These are phyloP conservation scores for Trametes cubensis DNA, from an alignment of 768 basidiomycete species.

Conservation along the genomic window DNA sequence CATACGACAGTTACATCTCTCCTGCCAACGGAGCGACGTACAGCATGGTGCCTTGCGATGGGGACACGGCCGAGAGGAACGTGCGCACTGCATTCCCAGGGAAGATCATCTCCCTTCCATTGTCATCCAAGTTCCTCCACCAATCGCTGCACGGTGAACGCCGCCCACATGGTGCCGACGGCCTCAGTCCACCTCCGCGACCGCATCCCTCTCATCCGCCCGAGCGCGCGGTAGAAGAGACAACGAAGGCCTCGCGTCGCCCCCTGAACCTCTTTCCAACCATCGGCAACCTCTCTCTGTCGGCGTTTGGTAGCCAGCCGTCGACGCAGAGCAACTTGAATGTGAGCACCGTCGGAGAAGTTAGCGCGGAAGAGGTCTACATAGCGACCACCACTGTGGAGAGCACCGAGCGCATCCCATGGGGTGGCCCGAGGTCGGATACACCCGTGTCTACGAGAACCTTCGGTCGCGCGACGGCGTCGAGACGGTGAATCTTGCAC, in stretches of 20 bases:
- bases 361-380: neutral
- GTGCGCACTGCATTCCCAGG: neutral
- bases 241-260: neutral
- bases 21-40: neutral
- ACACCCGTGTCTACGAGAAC: conserved; percentile 19
- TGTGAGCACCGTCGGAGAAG: conserved; percentile 3
- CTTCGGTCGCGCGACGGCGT: conserved; percentile 8
- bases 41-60: conserved; percentile 12
- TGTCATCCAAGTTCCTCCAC: conserved; percentile 1
- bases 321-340: conserved; percentile 4
- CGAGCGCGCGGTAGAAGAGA: neutral
- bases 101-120: neutral
- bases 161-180: neutral
- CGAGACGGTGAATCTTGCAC: neutral
- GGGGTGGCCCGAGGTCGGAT: conserved; percentile 3
- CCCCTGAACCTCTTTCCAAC: conserved; percentile 8
- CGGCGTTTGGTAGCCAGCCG: conserved; percentile 23
- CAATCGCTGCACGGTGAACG: neutral
- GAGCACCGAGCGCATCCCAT: neutral
- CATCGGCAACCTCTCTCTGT: conserved; percentile 24
- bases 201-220: neutral
- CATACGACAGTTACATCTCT: conserved; percentile 17
- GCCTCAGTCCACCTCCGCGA: conserved; percentile 18
- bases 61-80: neutral
- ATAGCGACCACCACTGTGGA: neutral